Evolutionary conservation across 2,329 filamentous ascomycete species (phyloP), one percentile per base, ranked within the genome.

Genomic region (Cladobotryum mycophilum): DNA sequence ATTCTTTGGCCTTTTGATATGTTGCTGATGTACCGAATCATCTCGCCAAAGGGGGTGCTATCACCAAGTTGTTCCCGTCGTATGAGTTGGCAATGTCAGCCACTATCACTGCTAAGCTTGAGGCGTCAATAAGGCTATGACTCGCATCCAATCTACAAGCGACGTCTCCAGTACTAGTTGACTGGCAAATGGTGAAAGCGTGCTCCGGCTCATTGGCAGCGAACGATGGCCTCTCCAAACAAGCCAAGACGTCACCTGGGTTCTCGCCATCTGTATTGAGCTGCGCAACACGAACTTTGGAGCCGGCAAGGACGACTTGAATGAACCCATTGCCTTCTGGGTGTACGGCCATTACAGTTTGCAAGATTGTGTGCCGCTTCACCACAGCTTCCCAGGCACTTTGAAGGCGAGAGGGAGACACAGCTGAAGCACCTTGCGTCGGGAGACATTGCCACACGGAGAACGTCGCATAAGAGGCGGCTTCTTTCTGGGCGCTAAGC

Each of bases 41-140:
- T 30, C 25, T 30, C 25, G 9, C 25, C 25, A 30, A 30, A 30
- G 2, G 25, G 25, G 25, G 25, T 8, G 25, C 25, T 2, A 30
- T 2, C 6, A 30, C 25, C 25, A 30, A 11, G 9, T 8, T 30
- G 25, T 30, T 38, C 4, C 49, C 56, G 2, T 59, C 53, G 20
- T 69, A 69, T 2, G 58, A 59, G 2, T 49, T 18, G 0, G 45
- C 47, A 2, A 70, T 49, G 20, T 69, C 66, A 2, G 54, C 45
- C 6, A 68, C 56, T 7, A 70, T 44, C 14, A 66, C 58, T 5
- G 51, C 44, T 5, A 60, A 51, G 2, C 65, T 66, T 4, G 58
- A 50, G 5, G 63, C 65, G 13, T 69, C 66, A 3, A 61, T 57
- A 14, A 68, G 52, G 1, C 58, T 58, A 45, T 68, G 66, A 44